A percentile compares a stretch with the other conserved stretches of the same genome.
phyloP scores from a whole-genome alignment of 441 rosid species.

The Sinapis alba region DNA sequence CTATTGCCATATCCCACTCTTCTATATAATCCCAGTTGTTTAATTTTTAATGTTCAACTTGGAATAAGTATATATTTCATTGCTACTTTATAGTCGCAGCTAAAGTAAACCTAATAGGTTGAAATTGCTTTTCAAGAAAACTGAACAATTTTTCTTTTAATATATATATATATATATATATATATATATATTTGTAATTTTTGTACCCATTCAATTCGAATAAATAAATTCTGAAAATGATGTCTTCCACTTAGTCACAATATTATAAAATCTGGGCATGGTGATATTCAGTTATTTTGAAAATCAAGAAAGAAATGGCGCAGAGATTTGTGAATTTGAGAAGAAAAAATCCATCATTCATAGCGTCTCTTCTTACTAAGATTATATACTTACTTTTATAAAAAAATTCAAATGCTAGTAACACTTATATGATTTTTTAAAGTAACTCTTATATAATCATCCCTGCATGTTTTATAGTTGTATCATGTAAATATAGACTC shows the following conservation, averaged over 20 bases:
- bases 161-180: no score
- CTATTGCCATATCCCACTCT: neutral
- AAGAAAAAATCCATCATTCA: neutral
- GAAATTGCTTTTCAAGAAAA: slow-evolving; percentile 1
- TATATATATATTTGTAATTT: neutral
- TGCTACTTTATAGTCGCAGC: slow-evolving; percentile 1
- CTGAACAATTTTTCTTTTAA: no score
- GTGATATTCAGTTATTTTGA: neutral
- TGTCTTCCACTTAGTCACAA: slow-evolving; percentile 16
- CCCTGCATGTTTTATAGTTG: neutral
- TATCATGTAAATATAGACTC: neutral
- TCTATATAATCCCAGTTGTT: slow-evolving; percentile 1
- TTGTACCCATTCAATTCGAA: slow-evolving; percentile 1
- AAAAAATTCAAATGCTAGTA: neutral
- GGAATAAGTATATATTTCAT: slow-evolving; percentile 4
- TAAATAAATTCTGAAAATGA: neutral
- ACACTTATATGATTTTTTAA: neutral
- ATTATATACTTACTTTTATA: neutral
- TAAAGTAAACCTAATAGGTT: slow-evolving; percentile 10
- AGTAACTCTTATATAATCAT: neutral
- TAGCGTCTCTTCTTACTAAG: neutral
- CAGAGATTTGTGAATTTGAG: neutral
- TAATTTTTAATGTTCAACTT: neutral
- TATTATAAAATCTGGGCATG: neutral
- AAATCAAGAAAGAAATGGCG: neutral